phyloP scores from a whole-genome alignment of 257 asterid species.

The Gentiana dahurica region DNA sequence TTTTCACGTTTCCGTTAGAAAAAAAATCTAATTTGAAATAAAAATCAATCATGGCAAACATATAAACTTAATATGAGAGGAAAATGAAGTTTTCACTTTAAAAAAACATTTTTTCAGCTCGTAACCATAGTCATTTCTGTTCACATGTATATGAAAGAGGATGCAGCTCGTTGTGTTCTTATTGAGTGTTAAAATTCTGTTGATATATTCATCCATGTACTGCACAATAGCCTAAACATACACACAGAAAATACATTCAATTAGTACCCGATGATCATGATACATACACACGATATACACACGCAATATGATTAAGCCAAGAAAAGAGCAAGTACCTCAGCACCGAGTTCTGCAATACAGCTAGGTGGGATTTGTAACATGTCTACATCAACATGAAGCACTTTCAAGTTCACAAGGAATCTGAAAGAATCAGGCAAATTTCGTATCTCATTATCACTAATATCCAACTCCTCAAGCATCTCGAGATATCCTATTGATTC shows the following conservation, averaged over 20 bases:
- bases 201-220: constrained; percentile 46
- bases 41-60: no score
- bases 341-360: constrained; percentile 40
- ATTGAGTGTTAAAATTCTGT: no score
- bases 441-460: constrained; percentile 58
- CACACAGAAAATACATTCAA: constrained; percentile 4
- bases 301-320: background rate
- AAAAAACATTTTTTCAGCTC: no score
- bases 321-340: constrained; percentile 35
- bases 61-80: no score
- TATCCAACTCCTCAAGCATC: constrained; percentile 72
- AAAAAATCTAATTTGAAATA: no score
- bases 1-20: no score
- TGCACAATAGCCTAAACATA: constrained; percentile 42
- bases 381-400: constrained; percentile 48
- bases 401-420: constrained; percentile 36
- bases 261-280: background rate
- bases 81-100: no score
- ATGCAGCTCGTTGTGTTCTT: no score
- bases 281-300: no score
- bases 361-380: constrained; percentile 70
- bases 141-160: no score
- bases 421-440: constrained; percentile 66
- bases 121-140: no score
- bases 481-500: constrained; percentile 52